Percentiles rank a stretch among this genome's conserved stretches.
Evolutionary conservation across 2,329 filamentous ascomycete species (phyloP).

Genomic region (Aspergillus proliferans): DNA sequence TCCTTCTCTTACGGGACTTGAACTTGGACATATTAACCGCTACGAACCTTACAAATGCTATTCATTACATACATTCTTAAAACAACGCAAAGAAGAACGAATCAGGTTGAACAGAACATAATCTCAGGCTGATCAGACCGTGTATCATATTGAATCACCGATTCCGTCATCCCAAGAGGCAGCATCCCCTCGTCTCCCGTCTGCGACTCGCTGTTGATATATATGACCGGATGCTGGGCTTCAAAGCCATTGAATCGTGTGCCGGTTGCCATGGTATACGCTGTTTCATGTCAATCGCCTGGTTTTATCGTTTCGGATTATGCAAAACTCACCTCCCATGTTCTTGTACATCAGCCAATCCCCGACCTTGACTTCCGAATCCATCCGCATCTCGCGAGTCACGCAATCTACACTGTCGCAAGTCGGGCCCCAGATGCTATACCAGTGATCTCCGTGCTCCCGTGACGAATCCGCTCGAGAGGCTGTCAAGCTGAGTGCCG

Average conservation of each 20-base stretch:
- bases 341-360: constrained; percentile 23
- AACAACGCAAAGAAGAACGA: neutral
- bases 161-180: neutral
- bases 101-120: neutral
- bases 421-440: constrained; percentile 24
- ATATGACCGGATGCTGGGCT: constrained; percentile 8
- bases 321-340: constrained; percentile 20
- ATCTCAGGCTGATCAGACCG: neutral
- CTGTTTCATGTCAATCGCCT: neutral
- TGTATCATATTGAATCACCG: neutral
- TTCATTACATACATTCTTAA: too few species aligned
- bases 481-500: neutral
- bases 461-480: neutral
- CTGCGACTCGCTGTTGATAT: constrained; percentile 21
- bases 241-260: constrained; percentile 19
- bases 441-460: constrained; percentile 7
- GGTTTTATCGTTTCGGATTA: neutral
- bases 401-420: constrained; percentile 23
- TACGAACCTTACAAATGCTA: too few species aligned
- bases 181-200: neutral
- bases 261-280: constrained; percentile 5
- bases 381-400: constrained; percentile 7
- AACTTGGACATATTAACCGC: too few species aligned
- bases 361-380: constrained; percentile 14
- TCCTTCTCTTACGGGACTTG: too few species aligned